Base-by-base conservation (phyloP, 352 stramenopile genomes). In the Phytopythium litorale region DNA sequence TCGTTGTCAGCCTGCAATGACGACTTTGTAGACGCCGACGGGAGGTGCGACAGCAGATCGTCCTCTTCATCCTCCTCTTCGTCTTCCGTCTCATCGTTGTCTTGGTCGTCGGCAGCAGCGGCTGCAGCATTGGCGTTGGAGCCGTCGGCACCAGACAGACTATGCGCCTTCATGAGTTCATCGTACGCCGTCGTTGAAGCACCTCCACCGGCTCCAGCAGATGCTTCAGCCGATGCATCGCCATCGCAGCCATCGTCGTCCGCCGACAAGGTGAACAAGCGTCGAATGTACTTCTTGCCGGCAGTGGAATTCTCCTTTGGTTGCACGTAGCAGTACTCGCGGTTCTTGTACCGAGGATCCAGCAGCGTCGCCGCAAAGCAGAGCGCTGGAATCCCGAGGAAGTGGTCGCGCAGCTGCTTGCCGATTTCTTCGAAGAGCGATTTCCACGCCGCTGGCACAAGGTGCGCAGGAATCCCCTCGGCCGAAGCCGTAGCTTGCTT, bases 311-410 rank as follows among this genome's bases (percentile, higher is more conserved):
- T 79, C n/a, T 71, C 40, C 60, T 81, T 83, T 11, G 72, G 67
- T 6, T 70, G 73, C 48, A 91, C 48, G 67, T 91, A 93, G 63
- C 84, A 93, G 57, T 85, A 91, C 52, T 89, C 82, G 33, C 79
- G 83, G 53, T 91, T 80, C 62, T 93, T 93, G 71, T 93, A 93
- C 7, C 84, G 81, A 37, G 84, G 84, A 28, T 93, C 84, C 13
- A 93, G 77, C 30, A 93, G 67, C 19, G 84, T 91, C 12, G 84
- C 81, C 4, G 84, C 84, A 45, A 88, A 87, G 48, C 78, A 88
- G 25, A 89, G 69, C 21, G 80, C 40, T 2, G 81, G 78, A 18
- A 91, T 38, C 38, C 65, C 56, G 12, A 65, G 65, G 61, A 93
- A 92, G 40, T 84, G 72, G 11, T 75, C 63, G 7, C 82, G 81